These are phyloP conservation scores for Rosa chinensis DNA, from an alignment of 306 rosid species.

Conservation along the genomic window DNA sequence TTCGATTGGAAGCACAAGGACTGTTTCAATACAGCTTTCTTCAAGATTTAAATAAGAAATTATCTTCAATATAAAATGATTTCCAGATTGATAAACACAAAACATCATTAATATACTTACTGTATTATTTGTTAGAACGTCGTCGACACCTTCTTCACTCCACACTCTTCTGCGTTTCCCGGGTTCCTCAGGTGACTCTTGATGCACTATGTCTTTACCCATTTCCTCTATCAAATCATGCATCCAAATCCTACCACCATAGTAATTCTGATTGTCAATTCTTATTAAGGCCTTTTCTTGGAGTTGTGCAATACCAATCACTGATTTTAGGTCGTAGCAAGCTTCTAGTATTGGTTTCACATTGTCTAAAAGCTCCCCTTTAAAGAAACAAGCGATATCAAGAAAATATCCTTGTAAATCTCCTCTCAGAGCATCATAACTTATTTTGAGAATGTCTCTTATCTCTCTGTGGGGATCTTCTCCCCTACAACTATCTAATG, in stretches of 20 bases:
- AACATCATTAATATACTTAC: no score
- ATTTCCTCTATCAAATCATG: slow-evolving; percentile 21
- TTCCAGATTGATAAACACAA: no score
- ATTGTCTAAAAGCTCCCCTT: slow-evolving; percentile 1
- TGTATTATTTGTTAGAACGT: no score
- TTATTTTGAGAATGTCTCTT: slow-evolving; percentile 30
- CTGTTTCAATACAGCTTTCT: no score
- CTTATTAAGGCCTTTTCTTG: slow-evolving; percentile 10
- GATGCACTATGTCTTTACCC: no score
- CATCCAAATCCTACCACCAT: slow-evolving; percentile 12
- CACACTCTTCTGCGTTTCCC: no score
- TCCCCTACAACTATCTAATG: slow-evolving; percentile 31
- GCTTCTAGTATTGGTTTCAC: slow-evolving; percentile 35
- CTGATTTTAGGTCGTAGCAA: slow-evolving; percentile 19
- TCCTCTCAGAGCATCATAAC: slow-evolving; percentile 34
- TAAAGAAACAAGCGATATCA: slow-evolving; percentile 43
- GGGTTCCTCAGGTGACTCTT: no score
- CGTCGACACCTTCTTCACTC: no score
- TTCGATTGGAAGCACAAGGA: no score
- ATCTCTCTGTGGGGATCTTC: slow-evolving; percentile 33
- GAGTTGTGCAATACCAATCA: neutral
- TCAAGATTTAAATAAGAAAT: no score
- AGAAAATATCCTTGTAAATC: slow-evolving; percentile 22
- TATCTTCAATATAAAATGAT: no score
- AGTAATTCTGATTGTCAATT: neutral